Percentiles rank a stretch among this genome's conserved stretches.
Evolutionary conservation across 108 stramenopile species (phyloP).

Genomic region (Pseudonitzschia delicatissima): DNA sequence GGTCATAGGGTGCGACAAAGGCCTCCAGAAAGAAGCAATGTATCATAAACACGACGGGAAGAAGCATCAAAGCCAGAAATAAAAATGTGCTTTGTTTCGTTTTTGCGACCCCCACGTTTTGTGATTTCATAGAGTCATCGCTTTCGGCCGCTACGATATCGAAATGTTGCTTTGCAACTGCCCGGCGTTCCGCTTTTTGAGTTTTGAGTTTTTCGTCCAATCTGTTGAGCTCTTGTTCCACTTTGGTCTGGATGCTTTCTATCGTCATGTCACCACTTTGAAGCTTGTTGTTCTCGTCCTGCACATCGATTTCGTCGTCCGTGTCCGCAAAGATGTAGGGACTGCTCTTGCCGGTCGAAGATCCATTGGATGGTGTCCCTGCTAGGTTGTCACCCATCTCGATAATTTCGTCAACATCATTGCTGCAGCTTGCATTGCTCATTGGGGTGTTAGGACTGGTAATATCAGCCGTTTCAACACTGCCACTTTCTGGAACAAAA

Average conservation of each 20-base stretch:
- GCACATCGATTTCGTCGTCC: not conserved
- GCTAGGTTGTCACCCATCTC: no score
- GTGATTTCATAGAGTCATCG: not conserved
- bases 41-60: not conserved
- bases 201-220: not conserved
- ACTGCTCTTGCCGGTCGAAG: no score
- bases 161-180: not conserved
- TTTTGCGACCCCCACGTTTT: not conserved
- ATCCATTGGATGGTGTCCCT: no score
- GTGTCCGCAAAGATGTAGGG: constrained; percentile 4
- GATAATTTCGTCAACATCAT: no score
- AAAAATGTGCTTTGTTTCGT: not conserved
- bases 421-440: no score
- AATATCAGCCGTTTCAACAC: no score
- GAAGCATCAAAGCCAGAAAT: not conserved
- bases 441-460: no score
- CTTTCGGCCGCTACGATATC: not conserved
- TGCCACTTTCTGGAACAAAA: no score
- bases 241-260: not conserved
- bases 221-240: not conserved
- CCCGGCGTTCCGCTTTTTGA: not conserved
- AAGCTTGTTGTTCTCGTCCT: not conserved
- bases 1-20: not conserved
- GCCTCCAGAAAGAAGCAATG: not conserved
- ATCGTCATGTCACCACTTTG: no score